phyloP scores from a whole-genome alignment of 306 rosid species.

The Mimosa pudica region DNA sequence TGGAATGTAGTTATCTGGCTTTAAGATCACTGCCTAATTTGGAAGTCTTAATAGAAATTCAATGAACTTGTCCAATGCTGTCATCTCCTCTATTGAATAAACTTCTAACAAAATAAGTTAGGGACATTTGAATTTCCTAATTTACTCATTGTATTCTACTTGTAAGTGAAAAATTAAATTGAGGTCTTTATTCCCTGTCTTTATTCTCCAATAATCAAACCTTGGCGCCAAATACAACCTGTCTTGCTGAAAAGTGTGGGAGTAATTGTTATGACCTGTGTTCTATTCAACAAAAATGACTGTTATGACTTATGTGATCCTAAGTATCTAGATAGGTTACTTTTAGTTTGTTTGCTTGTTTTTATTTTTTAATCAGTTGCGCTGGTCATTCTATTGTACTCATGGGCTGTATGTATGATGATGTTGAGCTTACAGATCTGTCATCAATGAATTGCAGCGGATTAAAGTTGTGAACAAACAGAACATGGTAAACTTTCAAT shows the following conservation, averaged over 20 bases:
- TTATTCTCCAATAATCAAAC: neutral
- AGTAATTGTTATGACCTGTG: neutral
- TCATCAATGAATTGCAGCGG: conserved; percentile 43
- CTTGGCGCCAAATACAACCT: neutral
- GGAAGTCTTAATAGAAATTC: neutral
- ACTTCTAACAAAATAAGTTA: neutral
- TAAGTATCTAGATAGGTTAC: neutral
- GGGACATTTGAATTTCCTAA: neutral
- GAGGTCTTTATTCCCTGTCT: neutral
- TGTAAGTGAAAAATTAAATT: neutral
- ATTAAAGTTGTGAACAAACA: conserved; percentile 41
- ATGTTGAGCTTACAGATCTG: conserved; percentile 42
- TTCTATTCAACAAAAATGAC: neutral
- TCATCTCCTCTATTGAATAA: neutral
- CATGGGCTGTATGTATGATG: neutral
- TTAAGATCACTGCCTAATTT: conserved; percentile 1
- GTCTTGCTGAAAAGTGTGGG: neutral
- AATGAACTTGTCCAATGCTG: neutral
- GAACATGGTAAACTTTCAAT: conserved; percentile 40
- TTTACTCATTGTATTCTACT: neutral
- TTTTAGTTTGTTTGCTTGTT: conserved; percentile 9
- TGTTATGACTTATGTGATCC: neutral
- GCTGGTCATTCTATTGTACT: conserved; percentile 13
- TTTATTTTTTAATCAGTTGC: neutral
- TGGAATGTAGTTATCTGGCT: neutral